Evolutionary conservation across 148 eudicot genomes (phyloP).

Genomic region (Hydrangea macrophylla): DNA sequence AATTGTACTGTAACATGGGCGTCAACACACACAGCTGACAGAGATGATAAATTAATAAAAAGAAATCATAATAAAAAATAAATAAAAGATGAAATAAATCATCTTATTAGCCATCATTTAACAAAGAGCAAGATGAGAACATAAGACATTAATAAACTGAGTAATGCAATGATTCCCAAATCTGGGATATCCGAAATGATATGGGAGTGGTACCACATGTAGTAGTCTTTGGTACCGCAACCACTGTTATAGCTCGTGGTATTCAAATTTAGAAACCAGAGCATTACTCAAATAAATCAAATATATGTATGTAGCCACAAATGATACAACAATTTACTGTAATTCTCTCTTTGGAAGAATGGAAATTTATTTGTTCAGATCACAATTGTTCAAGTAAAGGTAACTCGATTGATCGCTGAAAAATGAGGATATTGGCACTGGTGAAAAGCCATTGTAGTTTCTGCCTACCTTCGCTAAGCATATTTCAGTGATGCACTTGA

Average conservation of each 20-base stretch:
- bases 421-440: constrained; percentile 30
- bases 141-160: not conserved
- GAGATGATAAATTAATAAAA: not conserved
- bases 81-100: too few relatives aligned
- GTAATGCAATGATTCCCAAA: too few relatives aligned
- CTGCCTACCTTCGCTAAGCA: constrained; percentile 51
- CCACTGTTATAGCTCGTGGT: too few relatives aligned
- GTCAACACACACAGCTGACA: too few relatives aligned
- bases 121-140: not conserved
- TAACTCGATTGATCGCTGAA: constrained; percentile 19
- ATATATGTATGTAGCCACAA: not conserved
- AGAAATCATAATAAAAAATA: not conserved
- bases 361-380: constrained; percentile 24
- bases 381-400: constrained; percentile 49
- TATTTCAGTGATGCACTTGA: constrained; percentile 39
- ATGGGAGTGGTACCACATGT: too few relatives aligned
- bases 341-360: constrained; percentile 17
- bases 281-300: too few relatives aligned
- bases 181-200: too few relatives aligned
- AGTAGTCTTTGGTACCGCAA: too few relatives aligned
- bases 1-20: too few relatives aligned
- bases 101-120: not conserved
- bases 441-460: constrained; percentile 49
- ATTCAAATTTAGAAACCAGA: too few relatives aligned
- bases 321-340: not conserved